Evolutionary conservation across 2,329 filamentous ascomycete species (phyloP), one percentile per base, ranked within the genome.

Genomic region (Seiridium unicorne): DNA sequence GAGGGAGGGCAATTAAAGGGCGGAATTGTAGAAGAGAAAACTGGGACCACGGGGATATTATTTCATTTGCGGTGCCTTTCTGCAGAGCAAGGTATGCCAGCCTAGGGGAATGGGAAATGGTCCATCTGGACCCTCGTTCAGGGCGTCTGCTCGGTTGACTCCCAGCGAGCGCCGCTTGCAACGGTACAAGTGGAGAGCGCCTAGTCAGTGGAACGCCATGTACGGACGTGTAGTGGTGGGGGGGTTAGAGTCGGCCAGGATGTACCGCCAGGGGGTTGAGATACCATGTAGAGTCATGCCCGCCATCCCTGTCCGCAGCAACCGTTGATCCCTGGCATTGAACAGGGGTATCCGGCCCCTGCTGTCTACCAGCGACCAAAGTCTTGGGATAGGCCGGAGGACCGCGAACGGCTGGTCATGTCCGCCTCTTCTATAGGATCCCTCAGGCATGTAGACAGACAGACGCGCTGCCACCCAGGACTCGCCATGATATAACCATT

Each of bases 51-150:
- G 35, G 55, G 55, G 55, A 51, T 60, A 48, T 51, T 59, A 62
- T 63, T 62, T 63, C 63, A 64, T 69, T 69, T 32, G 38, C 11
- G 42, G 26, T 9, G 40, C 44, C 26, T 48, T 32, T 38, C 47
- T 26, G 35, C 44, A 57, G 44, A 47, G n/a, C 55, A 32, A 44
- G 55, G 51, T 53, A 53, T 35, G 49, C 49, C 49, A 53, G 49
- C 35, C 47, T 35, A 53, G 38, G 38, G 13, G 46, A 48, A 48
- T n/a, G 46, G 13, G 18, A 26, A 26, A 9, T 48, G 13, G 13
- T 38, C 36, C 51, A 42, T 55, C 51, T 55, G 51, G 51, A 55
- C 38, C 38, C 51, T 55, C 42, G 54, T 36, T 57, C 44, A 18
- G n/a, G 26, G 18, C 44, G 10, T 48, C 54, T 26, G 42, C 35